Evolutionary conservation across 805 yeast species (phyloP).

Genomic region (Cephaloascus fragrans): DNA sequence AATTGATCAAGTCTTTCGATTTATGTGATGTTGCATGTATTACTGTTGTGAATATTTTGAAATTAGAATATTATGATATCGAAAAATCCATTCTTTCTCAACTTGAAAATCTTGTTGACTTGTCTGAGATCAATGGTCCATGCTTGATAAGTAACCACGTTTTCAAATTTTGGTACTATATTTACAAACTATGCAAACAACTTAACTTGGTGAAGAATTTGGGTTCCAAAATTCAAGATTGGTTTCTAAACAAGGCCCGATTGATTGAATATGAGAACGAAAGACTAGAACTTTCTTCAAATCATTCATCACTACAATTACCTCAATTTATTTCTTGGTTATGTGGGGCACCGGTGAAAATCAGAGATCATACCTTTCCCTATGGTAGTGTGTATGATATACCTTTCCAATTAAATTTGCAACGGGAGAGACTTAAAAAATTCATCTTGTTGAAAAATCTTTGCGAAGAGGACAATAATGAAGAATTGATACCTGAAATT

Average conservation of each 20-base stretch:
- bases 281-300: conserved; percentile 5
- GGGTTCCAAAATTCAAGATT: conserved; percentile 27
- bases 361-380: not conserved
- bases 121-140: conserved; percentile 59
- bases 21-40: conserved; percentile 19
- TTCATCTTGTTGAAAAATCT: not conserved
- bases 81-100: conserved; percentile 36
- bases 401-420: too few species aligned
- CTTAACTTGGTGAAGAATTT: conserved; percentile 18
- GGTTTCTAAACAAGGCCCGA: conserved; percentile 44
- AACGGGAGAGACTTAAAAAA: too few species aligned
- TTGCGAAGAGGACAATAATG: not conserved
- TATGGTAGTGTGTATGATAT: not conserved
- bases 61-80: conserved; percentile 2
- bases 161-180: conserved; percentile 42
- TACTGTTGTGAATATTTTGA: conserved; percentile 11
- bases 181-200: conserved; percentile 23
- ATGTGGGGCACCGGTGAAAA: conserved; percentile 11
- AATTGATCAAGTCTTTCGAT: conserved; percentile 19
- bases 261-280: conserved; percentile 6
- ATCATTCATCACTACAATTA: conserved; percentile 5
- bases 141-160: conserved; percentile 32
- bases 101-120: conserved; percentile 39
- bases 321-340: conserved; percentile 35
- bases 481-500: not conserved